Conservation (phyloP, 495 filamentous ascomycete species). For the Cryomyces minteri region DNA sequence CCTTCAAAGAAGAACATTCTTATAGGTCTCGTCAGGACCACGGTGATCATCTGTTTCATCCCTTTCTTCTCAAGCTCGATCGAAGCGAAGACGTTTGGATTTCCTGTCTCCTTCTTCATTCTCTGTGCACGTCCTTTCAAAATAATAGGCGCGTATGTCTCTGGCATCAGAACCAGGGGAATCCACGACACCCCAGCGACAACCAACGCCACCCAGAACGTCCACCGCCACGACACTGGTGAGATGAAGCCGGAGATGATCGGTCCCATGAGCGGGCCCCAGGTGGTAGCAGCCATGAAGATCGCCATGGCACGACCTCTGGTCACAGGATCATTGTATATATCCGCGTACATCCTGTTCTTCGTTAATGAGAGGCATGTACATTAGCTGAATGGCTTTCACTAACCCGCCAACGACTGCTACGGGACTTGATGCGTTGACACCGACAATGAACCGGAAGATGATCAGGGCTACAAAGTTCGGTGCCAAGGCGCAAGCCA, state of each 20-base stretch:
- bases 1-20: slow-evolving; percentile 35
- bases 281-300: slow-evolving; percentile 44
- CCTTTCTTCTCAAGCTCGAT: slow-evolving; percentile 24
- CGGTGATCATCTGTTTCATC: slow-evolving; percentile 19
- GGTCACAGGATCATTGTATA: slow-evolving; percentile 36
- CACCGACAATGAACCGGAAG: slow-evolving; percentile 47
- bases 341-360: slow-evolving; percentile 45
- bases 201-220: slow-evolving; percentile 34
- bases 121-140: slow-evolving; percentile 33
- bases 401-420: slow-evolving; percentile 42
- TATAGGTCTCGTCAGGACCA: slow-evolving; percentile 29
- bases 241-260: slow-evolving; percentile 19
- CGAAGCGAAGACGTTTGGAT: slow-evolving; percentile 19
- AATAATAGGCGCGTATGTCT: slow-evolving; percentile 43
- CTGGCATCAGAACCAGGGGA: slow-evolving; percentile 23
- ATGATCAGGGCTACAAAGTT: slow-evolving; percentile 47
- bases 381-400: neutral
- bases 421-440: slow-evolving; percentile 47
- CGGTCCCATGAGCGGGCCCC: slow-evolving; percentile 20
- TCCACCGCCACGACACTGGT: slow-evolving; percentile 27
- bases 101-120: slow-evolving; percentile 27
- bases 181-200: slow-evolving; percentile 23
- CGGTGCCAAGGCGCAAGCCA: slow-evolving; percentile 51
- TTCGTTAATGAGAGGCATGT: neutral
- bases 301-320: slow-evolving; percentile 52